phyloP scores from a whole-genome alignment of 345 rosid genomes.

The Lepidium aucheri region DNA sequence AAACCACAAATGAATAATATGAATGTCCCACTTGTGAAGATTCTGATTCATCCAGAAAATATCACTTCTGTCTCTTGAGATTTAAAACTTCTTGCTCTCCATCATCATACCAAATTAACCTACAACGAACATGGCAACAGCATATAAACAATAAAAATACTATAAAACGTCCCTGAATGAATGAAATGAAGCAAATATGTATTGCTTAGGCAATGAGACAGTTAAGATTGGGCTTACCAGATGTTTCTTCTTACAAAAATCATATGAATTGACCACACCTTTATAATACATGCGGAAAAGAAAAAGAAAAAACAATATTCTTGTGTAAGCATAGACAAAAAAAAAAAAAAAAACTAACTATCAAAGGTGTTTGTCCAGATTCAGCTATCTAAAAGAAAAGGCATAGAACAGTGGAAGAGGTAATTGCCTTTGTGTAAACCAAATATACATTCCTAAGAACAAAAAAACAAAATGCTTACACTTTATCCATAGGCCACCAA shows the following conservation, averaged over 20 bases:
- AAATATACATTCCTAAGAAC: neutral
- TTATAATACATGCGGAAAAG: conserved; percentile 76
- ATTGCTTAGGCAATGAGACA: too few relatives aligned
- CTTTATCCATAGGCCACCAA: conserved; percentile 88
- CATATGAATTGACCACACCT: conserved; percentile 58
- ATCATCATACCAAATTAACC: conserved; percentile 66
- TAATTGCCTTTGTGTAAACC: neutral
- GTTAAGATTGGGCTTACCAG: conserved; percentile 36
- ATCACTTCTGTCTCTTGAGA: conserved; percentile 61
- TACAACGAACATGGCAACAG: conserved; percentile 18
- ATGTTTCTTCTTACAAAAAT: conserved; percentile 61
- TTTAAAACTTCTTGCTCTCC: conserved; percentile 65
- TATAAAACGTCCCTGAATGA: neutral
- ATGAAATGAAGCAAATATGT: neutral
- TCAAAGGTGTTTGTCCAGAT: neutral
- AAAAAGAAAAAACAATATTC: neutral
- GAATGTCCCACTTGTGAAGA: conserved; percentile 37
- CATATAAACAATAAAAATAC: neutral
- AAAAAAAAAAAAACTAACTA: neutral
- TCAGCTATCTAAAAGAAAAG: neutral
- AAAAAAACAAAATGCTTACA: conserved; percentile 35
- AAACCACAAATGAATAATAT: neutral
- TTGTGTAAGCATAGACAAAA: neutral
- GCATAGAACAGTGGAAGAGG: neutral
- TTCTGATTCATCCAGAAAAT: conserved; percentile 33